Percentiles rank a stretch among this genome's conserved stretches.
Conservation (phyloP, 2,329 filamentous ascomycete genomes). For the Fusarium sp. region DNA sequence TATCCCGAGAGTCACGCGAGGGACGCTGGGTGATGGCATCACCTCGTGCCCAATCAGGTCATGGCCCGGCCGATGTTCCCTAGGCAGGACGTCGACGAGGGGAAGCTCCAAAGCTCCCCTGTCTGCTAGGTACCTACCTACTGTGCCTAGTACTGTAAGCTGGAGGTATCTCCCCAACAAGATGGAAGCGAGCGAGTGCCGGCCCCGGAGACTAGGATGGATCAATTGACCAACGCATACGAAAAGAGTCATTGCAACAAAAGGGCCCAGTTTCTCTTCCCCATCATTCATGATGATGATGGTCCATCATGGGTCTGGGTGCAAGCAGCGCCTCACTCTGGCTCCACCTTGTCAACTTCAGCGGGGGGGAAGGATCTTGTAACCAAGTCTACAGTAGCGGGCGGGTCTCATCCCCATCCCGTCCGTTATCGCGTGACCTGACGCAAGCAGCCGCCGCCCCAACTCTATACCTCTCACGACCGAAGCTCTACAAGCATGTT, state of each 20-base stretch:
- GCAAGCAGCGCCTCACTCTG: neutral
- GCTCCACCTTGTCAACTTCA: neutral
- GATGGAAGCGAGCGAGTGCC: neutral
- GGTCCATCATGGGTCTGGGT: constrained; percentile 19
- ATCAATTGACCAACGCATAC: constrained; percentile 25
- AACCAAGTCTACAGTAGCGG: neutral
- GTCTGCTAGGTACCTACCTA: neutral
- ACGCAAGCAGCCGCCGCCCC: constrained; percentile 44
- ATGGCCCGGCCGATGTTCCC: constrained; percentile 32
- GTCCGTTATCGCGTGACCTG: constrained; percentile 49
- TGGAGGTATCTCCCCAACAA: constrained; percentile 3
- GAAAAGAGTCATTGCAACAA: constrained; percentile 16
- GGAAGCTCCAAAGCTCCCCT: neutral
- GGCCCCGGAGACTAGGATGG: neutral
- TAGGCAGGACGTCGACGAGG: neutral
- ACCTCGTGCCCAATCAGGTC: constrained; percentile 45
- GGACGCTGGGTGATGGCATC: constrained; percentile 40
- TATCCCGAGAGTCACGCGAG: constrained; percentile 45
- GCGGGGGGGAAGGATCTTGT: constrained; percentile 1
- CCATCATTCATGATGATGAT: constrained; percentile 16
- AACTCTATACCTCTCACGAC: constrained; percentile 35
- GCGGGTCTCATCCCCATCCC: constrained; percentile 40
- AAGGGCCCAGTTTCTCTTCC: neutral
- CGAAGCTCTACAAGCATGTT: constrained; percentile 18
- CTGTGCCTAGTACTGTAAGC: no score